phyloP scores from a whole-genome alignment of 345 rosid genomes.

The Noccaea bulbosa region DNA sequence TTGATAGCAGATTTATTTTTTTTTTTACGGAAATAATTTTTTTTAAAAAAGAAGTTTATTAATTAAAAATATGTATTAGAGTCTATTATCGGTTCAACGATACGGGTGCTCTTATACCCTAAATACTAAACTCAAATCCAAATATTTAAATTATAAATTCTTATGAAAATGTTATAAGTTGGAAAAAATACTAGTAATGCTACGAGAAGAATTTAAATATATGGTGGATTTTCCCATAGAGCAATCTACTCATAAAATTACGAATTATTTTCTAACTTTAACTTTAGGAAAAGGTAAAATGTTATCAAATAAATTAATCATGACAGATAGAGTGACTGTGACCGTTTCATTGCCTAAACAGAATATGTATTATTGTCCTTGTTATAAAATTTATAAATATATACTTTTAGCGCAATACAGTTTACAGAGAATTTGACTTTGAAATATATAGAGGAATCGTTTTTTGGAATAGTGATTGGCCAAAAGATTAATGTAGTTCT shows the following conservation, averaged over 20 bases:
- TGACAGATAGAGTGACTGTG: not conserved
- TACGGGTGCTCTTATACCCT: too few relatives aligned
- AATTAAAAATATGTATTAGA: too few relatives aligned
- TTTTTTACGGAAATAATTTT: too few relatives aligned
- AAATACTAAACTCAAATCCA: too few relatives aligned
- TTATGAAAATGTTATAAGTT: too few relatives aligned
- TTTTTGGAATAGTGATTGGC: not conserved
- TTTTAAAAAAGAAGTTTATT: too few relatives aligned
- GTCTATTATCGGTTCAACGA: too few relatives aligned
- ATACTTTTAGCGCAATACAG: not conserved
- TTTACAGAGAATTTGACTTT: not conserved
- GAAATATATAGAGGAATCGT: not conserved
- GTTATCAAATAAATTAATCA: constrained; percentile 7
- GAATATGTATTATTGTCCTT: constrained; percentile 5
- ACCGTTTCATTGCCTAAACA: constrained; percentile 8
- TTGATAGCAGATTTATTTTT: too few relatives aligned
- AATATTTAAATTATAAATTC: too few relatives aligned
- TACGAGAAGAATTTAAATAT: too few relatives aligned
- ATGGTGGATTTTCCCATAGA: too few relatives aligned
- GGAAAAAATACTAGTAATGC: too few relatives aligned
- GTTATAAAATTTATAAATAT: not conserved
- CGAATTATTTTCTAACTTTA: constrained; percentile 20
- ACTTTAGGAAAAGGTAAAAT: constrained; percentile 26
- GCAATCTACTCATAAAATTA: not conserved
- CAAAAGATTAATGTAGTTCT: not conserved